phyloP scores from a whole-genome alignment of 169 alveolate species.

The Perkinsus olseni region DNA sequence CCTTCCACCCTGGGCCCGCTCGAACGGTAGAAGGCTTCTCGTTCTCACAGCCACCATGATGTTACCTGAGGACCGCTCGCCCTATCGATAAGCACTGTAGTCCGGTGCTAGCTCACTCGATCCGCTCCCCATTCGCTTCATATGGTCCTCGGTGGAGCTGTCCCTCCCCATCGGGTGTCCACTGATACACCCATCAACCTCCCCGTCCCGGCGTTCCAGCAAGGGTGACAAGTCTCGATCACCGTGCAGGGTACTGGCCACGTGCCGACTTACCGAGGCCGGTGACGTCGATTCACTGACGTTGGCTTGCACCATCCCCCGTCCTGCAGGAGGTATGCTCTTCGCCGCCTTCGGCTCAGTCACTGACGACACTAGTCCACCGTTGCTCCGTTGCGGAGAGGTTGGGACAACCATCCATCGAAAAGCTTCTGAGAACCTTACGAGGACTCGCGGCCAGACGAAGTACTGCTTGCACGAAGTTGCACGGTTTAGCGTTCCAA shows the following conservation, averaged over 20 bases:
- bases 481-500: too few species aligned
- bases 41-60: conserved; percentile 29
- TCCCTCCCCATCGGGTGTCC: not conserved
- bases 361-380: not conserved
- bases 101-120: conserved; percentile 17
- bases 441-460: too few species aligned
- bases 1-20: not conserved
- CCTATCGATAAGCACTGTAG: conserved; percentile 19
- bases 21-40: not conserved
- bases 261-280: not conserved
- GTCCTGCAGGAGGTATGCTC: not conserved
- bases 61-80: conserved; percentile 14
- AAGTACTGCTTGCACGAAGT: too few species aligned
- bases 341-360: not conserved
- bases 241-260: not conserved
- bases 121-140: conserved; percentile 27
- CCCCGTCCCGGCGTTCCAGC: not conserved
- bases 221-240: not conserved
- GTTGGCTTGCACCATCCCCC: not conserved
- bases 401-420: not conserved
- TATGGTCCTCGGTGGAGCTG: conserved; percentile 11
- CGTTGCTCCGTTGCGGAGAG: not conserved
- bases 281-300: not conserved
- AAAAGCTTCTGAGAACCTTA: not conserved
- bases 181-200: not conserved